phyloP scores from a whole-genome alignment of 2,329 filamentous ascomycete species.

The Colletotrichum incanum region DNA sequence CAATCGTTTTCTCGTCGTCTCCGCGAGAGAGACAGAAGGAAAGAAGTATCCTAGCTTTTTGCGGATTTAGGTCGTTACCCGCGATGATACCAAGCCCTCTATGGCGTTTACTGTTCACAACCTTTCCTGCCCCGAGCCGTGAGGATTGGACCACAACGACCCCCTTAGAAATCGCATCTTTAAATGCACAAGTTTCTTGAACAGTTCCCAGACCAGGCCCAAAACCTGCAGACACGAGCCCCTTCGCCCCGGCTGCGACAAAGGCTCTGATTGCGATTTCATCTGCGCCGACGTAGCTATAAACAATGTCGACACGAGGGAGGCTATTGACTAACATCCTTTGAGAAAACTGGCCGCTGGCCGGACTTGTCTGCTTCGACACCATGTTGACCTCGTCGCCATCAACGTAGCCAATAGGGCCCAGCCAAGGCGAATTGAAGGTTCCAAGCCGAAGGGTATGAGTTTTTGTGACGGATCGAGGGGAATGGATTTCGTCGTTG shows the following conservation, averaged over 20 bases:
- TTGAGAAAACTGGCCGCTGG: not conserved
- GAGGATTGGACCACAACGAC: conserved; percentile 23
- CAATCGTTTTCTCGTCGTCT: not conserved
- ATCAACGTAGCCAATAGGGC: not conserved
- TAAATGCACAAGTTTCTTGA: conserved; percentile 12
- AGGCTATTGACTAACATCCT: not conserved
- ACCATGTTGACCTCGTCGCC: conserved; percentile 2
- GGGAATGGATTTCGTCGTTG: conserved; percentile 31
- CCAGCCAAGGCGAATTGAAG: conserved; percentile 17
- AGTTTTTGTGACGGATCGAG: conserved; percentile 23
- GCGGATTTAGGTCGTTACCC: conserved; percentile 13
- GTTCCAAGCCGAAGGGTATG: conserved; percentile 28
- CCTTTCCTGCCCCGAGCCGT: conserved; percentile 12
- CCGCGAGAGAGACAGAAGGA: conserved; percentile 10
- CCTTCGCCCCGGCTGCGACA: conserved; percentile 4
- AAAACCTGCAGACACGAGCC: conserved; percentile 22
- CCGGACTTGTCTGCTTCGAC: not conserved
- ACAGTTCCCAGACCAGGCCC: conserved; percentile 19
- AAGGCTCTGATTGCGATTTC: not conserved
- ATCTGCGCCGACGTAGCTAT: conserved; percentile 23
- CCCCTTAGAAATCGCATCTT: not conserved
- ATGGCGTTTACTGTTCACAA: conserved; percentile 26
- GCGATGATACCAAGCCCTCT: conserved; percentile 1
- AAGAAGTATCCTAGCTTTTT: conserved; percentile 26
- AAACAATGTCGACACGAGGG: conserved; percentile 29